Conservation (phyloP, 441 rosid species). For the Jatropha multifida region DNA sequence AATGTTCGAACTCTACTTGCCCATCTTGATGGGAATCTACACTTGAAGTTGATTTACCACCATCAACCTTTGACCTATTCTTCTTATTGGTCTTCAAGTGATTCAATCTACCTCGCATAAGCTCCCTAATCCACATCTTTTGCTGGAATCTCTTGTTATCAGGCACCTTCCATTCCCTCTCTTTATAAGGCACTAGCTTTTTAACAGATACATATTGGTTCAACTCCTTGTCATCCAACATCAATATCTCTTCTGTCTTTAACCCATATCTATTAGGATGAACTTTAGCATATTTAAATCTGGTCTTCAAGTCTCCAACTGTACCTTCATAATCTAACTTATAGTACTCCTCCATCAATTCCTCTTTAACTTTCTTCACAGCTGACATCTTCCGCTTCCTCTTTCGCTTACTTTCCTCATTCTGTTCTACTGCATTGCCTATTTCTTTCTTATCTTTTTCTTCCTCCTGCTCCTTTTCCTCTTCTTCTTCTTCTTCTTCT, state of each 20-base stretch:
- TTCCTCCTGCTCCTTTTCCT: conserved; percentile 23
- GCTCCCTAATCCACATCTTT: conserved; percentile 50
- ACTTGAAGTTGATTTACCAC: conserved; percentile 24
- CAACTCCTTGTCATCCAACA: conserved; percentile 67
- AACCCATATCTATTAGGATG: conserved; percentile 63
- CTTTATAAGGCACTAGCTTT: conserved; percentile 72
- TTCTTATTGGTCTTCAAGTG: conserved; percentile 37
- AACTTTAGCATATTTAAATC: conserved; percentile 82
- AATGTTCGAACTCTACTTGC: conserved; percentile 25
- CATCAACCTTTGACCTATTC: conserved; percentile 29
- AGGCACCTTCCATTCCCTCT: conserved; percentile 78
- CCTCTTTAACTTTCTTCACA: conserved; percentile 66
- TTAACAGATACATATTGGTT: conserved; percentile 85
- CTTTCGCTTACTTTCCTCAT: conserved; percentile 61
- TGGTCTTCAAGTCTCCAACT: conserved; percentile 79
- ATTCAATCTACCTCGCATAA: conserved; percentile 32
- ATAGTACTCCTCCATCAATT: conserved; percentile 85
- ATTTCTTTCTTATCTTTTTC: conserved; percentile 58
- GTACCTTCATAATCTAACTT: conserved; percentile 91
- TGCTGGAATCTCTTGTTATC: conserved; percentile 41
- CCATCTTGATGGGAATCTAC: conserved; percentile 26
- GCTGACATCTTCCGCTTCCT: conserved; percentile 67
- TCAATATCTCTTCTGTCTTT: conserved; percentile 56
- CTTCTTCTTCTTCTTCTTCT: conserved; percentile 26
- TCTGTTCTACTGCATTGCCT: conserved; percentile 11